Evolutionary conservation across 192 early-diverging fungal species (phyloP).

Genomic region (Backusella westeae): DNA sequence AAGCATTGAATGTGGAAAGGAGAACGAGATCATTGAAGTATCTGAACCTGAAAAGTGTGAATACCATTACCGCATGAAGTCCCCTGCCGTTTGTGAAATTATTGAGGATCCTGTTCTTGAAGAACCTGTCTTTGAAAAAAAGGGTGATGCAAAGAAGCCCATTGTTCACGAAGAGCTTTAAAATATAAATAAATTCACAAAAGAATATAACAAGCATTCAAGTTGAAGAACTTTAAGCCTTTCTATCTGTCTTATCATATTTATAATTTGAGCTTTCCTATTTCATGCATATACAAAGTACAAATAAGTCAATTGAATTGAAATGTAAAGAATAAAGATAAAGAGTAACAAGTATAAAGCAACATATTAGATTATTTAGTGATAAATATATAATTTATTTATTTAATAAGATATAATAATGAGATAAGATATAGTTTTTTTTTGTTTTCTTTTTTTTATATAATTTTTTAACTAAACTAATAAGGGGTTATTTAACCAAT

Average conservation of each 20-base stretch:
- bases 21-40: conserved; percentile 67
- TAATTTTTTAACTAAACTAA: conserved; percentile 6
- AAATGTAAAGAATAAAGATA: not conserved
- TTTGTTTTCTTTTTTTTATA: not conserved
- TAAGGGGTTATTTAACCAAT: conserved; percentile 3
- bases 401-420: not conserved
- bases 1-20: conserved; percentile 71
- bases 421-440: not conserved
- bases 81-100: conserved; percentile 77
- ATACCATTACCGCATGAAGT: conserved; percentile 71
- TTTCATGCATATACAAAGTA: not conserved
- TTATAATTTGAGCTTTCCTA: not conserved
- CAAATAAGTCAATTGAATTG: not conserved
- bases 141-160: conserved; percentile 1
- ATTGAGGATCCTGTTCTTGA: not conserved
- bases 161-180: conserved; percentile 29
- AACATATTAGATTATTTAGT: not conserved
- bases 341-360: not conserved
- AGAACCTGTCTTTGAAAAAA: not conserved
- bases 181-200: not conserved
- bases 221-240: not conserved
- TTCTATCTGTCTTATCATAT: not conserved
- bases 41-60: conserved; percentile 94
- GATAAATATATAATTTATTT: not conserved
- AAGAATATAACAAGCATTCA: not conserved